Conservation (phyloP, 2,329 filamentous ascomycete species). For the Thelonectria olida region DNA sequence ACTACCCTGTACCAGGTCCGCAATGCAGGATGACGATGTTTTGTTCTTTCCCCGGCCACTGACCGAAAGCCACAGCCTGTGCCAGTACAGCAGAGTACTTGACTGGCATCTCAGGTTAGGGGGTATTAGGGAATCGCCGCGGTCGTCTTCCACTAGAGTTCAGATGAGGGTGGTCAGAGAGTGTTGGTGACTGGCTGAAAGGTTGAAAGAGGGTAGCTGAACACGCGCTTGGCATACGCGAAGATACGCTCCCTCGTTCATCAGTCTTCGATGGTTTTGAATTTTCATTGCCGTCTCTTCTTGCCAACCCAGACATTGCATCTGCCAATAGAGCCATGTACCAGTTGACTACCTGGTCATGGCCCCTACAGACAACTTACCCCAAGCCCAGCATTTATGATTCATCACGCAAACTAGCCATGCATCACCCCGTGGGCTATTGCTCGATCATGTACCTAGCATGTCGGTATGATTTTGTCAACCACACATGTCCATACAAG, state of each 20-base stretch:
- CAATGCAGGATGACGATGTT: conserved; percentile 38
- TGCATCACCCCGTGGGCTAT: conserved; percentile 3
- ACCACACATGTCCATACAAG: neutral
- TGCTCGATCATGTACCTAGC: conserved; percentile 5
- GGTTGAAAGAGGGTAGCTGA: conserved; percentile 5
- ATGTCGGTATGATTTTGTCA: conserved; percentile 11
- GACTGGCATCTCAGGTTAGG: conserved; percentile 18
- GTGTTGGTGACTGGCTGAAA: conserved; percentile 11
- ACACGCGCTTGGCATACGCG: neutral
- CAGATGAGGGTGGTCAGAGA: conserved; percentile 17
- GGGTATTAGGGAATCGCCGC: too few species aligned
- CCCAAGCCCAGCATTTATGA: neutral
- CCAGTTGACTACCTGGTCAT: neutral
- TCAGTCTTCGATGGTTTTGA: conserved; percentile 7
- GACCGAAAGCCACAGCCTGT: conserved; percentile 33
- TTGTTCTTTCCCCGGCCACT: conserved; percentile 19
- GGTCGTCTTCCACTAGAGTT: conserved; percentile 5
- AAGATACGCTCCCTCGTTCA: neutral
- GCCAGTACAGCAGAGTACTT: conserved; percentile 29
- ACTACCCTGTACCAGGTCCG: conserved; percentile 18
- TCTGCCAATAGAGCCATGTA: conserved; percentile 8
- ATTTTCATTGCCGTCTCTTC: neutral
- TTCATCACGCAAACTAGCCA: conserved; percentile 8
- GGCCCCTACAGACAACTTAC: conserved; percentile 2
- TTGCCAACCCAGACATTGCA: conserved; percentile 15